Evolutionary conservation across 352 stramenopile genomes (phyloP).

Genomic region (Blastocystis sp.): DNA sequence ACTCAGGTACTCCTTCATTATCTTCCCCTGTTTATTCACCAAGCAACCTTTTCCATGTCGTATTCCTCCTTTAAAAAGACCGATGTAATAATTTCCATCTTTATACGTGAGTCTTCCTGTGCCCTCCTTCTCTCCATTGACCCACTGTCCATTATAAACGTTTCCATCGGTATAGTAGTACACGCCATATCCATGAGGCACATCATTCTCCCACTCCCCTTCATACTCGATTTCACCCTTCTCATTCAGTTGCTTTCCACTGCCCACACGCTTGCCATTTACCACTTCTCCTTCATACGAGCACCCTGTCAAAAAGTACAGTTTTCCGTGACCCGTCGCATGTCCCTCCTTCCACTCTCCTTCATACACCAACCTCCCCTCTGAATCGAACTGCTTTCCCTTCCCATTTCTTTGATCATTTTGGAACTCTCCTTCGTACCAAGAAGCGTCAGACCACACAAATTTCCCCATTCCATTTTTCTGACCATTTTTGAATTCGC

Average conservation of each 20-base stretch:
- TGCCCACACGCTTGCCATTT: neutral
- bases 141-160: slow-evolving; percentile 14
- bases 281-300: neutral
- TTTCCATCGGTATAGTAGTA: slow-evolving; percentile 7
- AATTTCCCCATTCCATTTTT: slow-evolving; percentile 4
- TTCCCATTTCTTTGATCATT: neutral
- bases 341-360: neutral
- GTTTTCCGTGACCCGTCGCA: neutral
- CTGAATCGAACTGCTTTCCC: neutral
- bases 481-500: neutral
- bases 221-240: slow-evolving; percentile 24
- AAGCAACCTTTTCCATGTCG: slow-evolving; percentile 18
- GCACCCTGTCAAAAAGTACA: neutral
- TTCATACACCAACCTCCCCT: neutral
- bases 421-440: neutral
- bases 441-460: neutral
- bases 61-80: slow-evolving; percentile 26
- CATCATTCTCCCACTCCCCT: slow-evolving; percentile 51
- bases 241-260: neutral
- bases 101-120: slow-evolving; percentile 17
- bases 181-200: slow-evolving; percentile 24
- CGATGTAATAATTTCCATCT: slow-evolving; percentile 3
- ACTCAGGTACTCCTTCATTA: neutral
- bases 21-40: neutral
- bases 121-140: slow-evolving; percentile 55